Base-by-base conservation (phyloP, 352 stramenopile genomes). In the Pythium grandisporangium region DNA sequence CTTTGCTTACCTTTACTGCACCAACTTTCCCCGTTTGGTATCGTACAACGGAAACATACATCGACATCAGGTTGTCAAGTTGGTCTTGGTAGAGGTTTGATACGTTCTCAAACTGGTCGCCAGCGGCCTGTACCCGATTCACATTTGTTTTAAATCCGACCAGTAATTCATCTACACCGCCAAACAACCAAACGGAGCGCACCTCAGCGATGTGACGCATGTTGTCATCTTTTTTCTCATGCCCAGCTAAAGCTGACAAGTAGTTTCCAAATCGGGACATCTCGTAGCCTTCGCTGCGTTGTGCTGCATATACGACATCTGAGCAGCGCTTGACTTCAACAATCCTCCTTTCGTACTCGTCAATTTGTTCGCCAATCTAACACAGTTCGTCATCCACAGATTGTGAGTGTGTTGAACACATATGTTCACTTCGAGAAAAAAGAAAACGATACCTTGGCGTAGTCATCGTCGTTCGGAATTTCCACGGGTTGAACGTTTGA, bases 41-140 rank as follows among this genome's bases (percentile, higher is more conserved):
- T 33, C 80, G 68, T 23, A 93, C 68, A 22, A 89, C 80, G 7
- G 80, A 92, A 5, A 93, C 80, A 33, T 92, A 93, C 70, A 88
- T 87, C 6, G 73, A 73, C 30, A 93, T 51, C 30, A 90, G 49
- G 36, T 90, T 85, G 48, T 93, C 80, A 23, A 93, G 42, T 73
- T 93, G 73, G 27, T 93, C 80, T 57, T 93, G 80, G 37, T 89
- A 91, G 24, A 90, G 63, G 44, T 91, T 90, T 27, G 77, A 91
- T 12, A 90, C 68, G 1, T 70, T 85, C 46, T 93, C 80, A 48
- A 93, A 93, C 35, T 84, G 61, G 48, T 93, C 80, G 1, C 80
- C 80, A 34, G 68, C 63, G 13, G 67, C 55, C 76, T 89, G 23
- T 17, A 33, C 37, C 48, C 6, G 23, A 37, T 13, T 37, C n/a